phyloP scores from a whole-genome alignment of 345 rosid genomes.

The Combretum micranthum region DNA sequence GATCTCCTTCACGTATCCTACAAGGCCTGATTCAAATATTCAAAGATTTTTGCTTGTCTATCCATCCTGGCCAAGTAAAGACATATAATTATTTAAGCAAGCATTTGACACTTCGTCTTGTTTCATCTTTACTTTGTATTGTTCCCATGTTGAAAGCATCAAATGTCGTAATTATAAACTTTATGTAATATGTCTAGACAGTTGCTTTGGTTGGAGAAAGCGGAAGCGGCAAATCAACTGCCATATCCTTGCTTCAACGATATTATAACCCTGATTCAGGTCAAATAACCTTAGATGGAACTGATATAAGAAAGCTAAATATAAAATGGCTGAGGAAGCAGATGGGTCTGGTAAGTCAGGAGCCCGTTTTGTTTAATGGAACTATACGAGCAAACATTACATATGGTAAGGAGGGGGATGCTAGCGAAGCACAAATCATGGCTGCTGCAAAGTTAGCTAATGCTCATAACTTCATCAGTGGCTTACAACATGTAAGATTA shows the following conservation, averaged over 20 bases:
- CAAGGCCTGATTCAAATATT: slow-evolving; percentile 32
- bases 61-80: slow-evolving; percentile 33
- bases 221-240: slow-evolving; percentile 34
- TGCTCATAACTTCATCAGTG: slow-evolving; percentile 29
- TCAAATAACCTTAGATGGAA: slow-evolving; percentile 30
- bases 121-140: too few species aligned
- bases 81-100: too few species aligned
- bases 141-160: too few species aligned
- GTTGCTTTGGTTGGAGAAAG: slow-evolving; percentile 43
- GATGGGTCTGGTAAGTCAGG: slow-evolving; percentile 33
- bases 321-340: slow-evolving; percentile 32
- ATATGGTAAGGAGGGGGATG: slow-evolving; percentile 26
- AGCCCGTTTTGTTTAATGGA: slow-evolving; percentile 23
- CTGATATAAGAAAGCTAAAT: slow-evolving; percentile 16
- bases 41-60: slow-evolving; percentile 18
- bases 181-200: slow-evolving; percentile 12
- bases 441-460: slow-evolving; percentile 30
- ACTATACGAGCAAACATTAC: slow-evolving; percentile 29
- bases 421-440: slow-evolving; percentile 23
- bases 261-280: slow-evolving; percentile 37
- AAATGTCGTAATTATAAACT: not conserved
- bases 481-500: slow-evolving; percentile 21
- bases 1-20: slow-evolving; percentile 27
- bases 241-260: slow-evolving; percentile 27
- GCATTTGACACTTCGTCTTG: too few species aligned